Evolutionary conservation across 1,139 yeast genomes (phyloP), one percentile per base, ranked within the genome.

Genomic region (Saccharomyces hybrid): DNA sequence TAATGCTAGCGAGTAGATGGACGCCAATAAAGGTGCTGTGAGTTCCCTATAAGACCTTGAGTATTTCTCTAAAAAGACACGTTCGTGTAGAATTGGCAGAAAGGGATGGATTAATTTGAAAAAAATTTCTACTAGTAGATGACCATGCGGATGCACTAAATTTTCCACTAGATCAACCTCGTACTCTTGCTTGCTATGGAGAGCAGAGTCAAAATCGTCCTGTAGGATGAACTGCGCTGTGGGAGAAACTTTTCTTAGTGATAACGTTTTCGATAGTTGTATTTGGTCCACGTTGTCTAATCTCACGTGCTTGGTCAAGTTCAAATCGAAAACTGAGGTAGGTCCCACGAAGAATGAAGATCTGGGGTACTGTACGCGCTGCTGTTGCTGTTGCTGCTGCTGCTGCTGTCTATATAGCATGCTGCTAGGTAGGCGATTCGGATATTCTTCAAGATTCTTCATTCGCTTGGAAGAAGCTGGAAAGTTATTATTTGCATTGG

Each of bases 321-420:
- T 75, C 11, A 79, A 73, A 67, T 86, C 93, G 65, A 80, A 85
- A 50, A 83, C 75, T 41, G 90, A 84, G 0, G 90, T 84, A 0
- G 90, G 82, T 0, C 95, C 95, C 29, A 86, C 82, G 63, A 82
- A 85, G 65, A 85, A 86, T 38, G 89, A 83, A 0, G 91, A 85
- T 54, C 93, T 72, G 1, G 95, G 93, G 60, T 81, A 85, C 62
- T 84, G 91, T 47, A 82, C 76, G 8, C 47, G 26, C 8, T 44
- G 38, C 38, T 32, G 38, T 31, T 54, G 58, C n/a, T 46, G 53
- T 14, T 48, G 53, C 4, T 46, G 51, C 29, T 47, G 59, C 16
- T 14, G 50, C 8, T 46, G 52, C 41, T 52, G 55, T 44, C 29
- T 28, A 4, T 3, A 28, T 1, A 28, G 29, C 29, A 28, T 28